phyloP scores from a whole-genome alignment of 1,139 yeast genomes.

The Meyerozyma guilliermondii region DNA sequence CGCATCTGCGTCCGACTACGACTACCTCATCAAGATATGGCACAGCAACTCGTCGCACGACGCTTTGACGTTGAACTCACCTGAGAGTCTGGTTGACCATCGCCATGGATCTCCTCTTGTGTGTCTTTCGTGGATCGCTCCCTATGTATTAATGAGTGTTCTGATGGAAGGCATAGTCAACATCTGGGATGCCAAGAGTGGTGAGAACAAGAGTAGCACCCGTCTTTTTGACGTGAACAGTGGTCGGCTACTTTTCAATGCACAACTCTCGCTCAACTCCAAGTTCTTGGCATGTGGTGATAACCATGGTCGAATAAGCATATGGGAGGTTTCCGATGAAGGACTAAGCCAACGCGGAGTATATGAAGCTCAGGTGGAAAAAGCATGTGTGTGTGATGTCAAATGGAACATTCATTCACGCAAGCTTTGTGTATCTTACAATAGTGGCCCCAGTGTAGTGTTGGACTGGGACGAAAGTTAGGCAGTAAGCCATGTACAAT shows the following conservation, averaged over 20 bases:
- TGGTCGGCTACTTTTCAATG: constrained; percentile 49
- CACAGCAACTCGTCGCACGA: constrained; percentile 52
- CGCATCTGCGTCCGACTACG: constrained; percentile 70
- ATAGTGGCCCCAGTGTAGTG: constrained; percentile 38
- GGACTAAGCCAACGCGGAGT: neutral
- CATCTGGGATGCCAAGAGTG: constrained; percentile 57
- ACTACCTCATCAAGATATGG: constrained; percentile 70
- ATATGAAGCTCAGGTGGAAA: neutral
- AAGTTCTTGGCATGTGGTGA: constrained; percentile 57
- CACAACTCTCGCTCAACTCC: constrained; percentile 47
- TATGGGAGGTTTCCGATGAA: constrained; percentile 43
- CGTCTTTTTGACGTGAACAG: constrained; percentile 32
- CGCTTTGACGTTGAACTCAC: constrained; percentile 23
- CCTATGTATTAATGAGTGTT: constrained; percentile 25
- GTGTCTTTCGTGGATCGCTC: constrained; percentile 44
- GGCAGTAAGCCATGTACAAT: neutral
- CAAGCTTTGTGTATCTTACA: constrained; percentile 35
- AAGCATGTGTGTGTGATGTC: constrained; percentile 28
- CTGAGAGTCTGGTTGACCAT: constrained; percentile 11
- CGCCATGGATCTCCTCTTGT: constrained; percentile 54
- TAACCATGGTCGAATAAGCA: constrained; percentile 48
- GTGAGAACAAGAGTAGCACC: constrained; percentile 22
- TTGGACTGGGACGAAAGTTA: constrained; percentile 14
- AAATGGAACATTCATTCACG: constrained; percentile 37
- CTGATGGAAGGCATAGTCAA: constrained; percentile 71